Evolutionary conservation across 345 rosid genomes (phyloP).

Genomic region (Salix udensis): DNA sequence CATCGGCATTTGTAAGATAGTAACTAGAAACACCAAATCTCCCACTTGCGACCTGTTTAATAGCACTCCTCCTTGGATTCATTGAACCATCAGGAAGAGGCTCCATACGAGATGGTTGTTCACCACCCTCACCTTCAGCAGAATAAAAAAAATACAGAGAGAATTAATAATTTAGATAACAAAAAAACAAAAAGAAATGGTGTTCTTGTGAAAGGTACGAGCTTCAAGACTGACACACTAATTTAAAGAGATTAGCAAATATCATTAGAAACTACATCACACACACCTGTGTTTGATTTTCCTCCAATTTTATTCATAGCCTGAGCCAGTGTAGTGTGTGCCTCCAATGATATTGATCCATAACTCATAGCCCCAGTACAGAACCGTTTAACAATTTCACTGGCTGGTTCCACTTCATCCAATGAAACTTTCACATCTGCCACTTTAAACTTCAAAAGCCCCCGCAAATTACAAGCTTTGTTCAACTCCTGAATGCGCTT

Average conservation of each 20-base stretch:
- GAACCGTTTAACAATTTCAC: constrained; percentile 96
- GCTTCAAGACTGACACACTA: neutral
- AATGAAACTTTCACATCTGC: constrained; percentile 55
- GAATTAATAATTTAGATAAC: no score
- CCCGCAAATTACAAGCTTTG: constrained; percentile 88
- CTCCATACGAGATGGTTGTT: constrained; percentile 95
- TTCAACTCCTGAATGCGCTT: constrained; percentile 85
- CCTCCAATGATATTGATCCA: constrained; percentile 97
- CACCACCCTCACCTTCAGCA: constrained; percentile 94
- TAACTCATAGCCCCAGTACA: constrained; percentile 99
- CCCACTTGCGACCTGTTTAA: constrained; percentile 99
- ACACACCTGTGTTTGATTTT: constrained; percentile 90
- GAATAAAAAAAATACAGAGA: neutral
- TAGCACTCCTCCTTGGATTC: constrained; percentile 93
- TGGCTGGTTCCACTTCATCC: constrained; percentile 90
- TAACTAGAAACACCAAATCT: constrained; percentile 99
- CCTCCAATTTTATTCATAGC: constrained; percentile 98
- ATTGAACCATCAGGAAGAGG: constrained; percentile 84
- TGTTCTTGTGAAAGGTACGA: neutral
- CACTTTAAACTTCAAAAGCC: constrained; percentile 82
- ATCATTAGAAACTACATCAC: neutral
- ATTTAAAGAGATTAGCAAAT: neutral
- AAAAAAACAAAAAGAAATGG: neutral
- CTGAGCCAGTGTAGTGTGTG: constrained; percentile 76
- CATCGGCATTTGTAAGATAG: constrained; percentile 98